Evolutionary conservation across 305 asterid genomes (phyloP).

Genomic region (Solanum hybrid): DNA sequence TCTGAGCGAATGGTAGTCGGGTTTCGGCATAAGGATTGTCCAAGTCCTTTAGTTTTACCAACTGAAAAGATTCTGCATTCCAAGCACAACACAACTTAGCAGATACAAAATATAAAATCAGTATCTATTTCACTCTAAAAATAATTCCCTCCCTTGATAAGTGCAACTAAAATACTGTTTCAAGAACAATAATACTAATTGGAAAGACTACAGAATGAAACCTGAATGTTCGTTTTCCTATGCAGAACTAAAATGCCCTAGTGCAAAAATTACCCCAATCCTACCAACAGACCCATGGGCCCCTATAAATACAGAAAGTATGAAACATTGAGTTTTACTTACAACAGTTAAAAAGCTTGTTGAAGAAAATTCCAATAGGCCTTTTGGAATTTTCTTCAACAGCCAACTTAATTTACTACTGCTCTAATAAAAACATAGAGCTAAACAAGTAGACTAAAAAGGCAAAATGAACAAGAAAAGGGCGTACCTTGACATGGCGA

Average conservation of each 20-base stretch:
- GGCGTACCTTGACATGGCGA: slow-evolving; percentile 5
- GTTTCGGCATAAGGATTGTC: background rate
- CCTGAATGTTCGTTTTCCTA: background rate
- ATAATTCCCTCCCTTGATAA: background rate
- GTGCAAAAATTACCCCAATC: background rate
- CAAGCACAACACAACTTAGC: background rate
- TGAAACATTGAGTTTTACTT: background rate
- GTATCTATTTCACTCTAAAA: background rate
- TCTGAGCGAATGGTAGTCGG: background rate
- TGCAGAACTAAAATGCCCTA: background rate
- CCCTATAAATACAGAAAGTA: background rate
- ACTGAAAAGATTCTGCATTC: slow-evolving; percentile 6
- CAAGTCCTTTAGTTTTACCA: slow-evolving; percentile 9
- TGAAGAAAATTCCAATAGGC: background rate
- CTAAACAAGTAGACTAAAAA: background rate
- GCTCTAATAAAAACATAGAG: background rate
- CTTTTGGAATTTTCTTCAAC: no score
- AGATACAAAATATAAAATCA: background rate
- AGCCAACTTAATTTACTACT: background rate
- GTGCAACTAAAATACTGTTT: background rate
- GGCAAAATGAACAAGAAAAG: background rate
- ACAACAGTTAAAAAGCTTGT: background rate
- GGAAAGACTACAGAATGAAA: background rate
- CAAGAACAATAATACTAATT: background rate
- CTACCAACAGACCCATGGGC: background rate